Evolutionary conservation across 139 green algal genomes (phyloP).

Genomic region (Coelastrella sp.): DNA sequence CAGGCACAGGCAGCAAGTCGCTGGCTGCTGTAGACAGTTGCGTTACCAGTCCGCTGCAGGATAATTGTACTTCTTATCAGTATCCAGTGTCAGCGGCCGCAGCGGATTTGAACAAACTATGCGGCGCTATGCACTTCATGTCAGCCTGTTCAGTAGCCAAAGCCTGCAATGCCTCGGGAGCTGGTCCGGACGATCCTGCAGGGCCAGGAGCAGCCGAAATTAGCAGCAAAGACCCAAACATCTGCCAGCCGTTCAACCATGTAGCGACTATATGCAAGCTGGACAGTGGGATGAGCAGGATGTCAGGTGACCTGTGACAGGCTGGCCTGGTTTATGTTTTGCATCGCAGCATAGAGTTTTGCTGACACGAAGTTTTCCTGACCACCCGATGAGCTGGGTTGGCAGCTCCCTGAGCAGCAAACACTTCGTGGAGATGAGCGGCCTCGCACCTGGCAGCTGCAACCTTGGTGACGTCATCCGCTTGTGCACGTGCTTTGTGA

Average conservation of each 20-base stretch:
- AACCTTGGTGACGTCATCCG: too few species aligned
- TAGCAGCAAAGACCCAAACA: slow-evolving; percentile 7
- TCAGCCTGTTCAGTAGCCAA: slow-evolving; percentile 31
- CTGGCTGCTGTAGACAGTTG: background rate
- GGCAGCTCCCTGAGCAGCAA: too few species aligned
- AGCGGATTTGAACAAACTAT: slow-evolving; percentile 22
- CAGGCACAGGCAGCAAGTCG: background rate
- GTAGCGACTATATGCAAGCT: slow-evolving; percentile 37
- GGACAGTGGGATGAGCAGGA: slow-evolving; percentile 44
- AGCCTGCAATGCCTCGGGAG: slow-evolving; percentile 31
- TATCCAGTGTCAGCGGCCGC: background rate
- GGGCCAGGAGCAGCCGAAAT: background rate
- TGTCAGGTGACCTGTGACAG: slow-evolving; percentile 3
- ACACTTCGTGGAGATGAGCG: too few species aligned
- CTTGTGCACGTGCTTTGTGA: too few species aligned
- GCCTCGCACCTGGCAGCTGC: too few species aligned
- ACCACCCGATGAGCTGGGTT: too few species aligned
- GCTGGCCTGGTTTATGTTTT: background rate
- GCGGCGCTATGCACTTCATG: slow-evolving; percentile 42
- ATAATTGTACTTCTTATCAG: background rate
- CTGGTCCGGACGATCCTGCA: background rate
- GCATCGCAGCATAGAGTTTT: background rate
- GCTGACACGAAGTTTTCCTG: too few species aligned
- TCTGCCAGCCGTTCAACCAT: slow-evolving; percentile 42
- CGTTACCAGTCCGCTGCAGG: background rate